Evolutionary conservation across 2,329 filamentous ascomycete species (phyloP).

Genomic region (Sordariomycetes sp.): DNA sequence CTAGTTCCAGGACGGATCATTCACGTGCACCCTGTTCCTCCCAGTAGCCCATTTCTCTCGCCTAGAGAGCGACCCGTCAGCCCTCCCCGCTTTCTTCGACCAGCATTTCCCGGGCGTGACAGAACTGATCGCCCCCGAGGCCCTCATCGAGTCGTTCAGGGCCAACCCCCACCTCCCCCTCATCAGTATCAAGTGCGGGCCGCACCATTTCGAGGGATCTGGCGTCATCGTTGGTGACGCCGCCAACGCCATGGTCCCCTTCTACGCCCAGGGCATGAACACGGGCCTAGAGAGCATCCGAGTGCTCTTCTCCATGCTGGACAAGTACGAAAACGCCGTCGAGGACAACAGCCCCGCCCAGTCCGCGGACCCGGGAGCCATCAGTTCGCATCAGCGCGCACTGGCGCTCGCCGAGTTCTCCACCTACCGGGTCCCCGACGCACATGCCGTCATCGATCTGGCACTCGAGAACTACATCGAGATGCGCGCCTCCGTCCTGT

Average conservation of each 20-base stretch:
- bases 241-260: slow-evolving; percentile 95
- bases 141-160: slow-evolving; percentile 62
- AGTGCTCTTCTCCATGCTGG: slow-evolving; percentile 71
- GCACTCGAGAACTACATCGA: slow-evolving; percentile 86
- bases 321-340: slow-evolving; percentile 42
- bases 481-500: slow-evolving; percentile 80
- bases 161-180: slow-evolving; percentile 82
- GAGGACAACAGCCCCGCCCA: slow-evolving; percentile 27
- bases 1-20: slow-evolving; percentile 58
- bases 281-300: slow-evolving; percentile 89
- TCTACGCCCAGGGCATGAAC: slow-evolving; percentile 98
- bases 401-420: slow-evolving; percentile 68
- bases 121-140: slow-evolving; percentile 49
- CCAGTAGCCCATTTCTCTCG: slow-evolving; percentile 54
- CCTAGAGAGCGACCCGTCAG: slow-evolving; percentile 49
- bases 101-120: slow-evolving; percentile 78
- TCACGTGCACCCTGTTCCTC: slow-evolving; percentile 90
- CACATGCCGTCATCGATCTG: slow-evolving; percentile 82
- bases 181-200: slow-evolving; percentile 84
- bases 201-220: slow-evolving; percentile 66
- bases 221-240: slow-evolving; percentile 86
- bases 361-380: slow-evolving; percentile 19
- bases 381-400: slow-evolving; percentile 40
- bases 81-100: slow-evolving; percentile 63
- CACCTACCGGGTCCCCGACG: slow-evolving; percentile 58